Conservation (phyloP, 352 stramenopile species). For the Pythium biforme region DNA sequence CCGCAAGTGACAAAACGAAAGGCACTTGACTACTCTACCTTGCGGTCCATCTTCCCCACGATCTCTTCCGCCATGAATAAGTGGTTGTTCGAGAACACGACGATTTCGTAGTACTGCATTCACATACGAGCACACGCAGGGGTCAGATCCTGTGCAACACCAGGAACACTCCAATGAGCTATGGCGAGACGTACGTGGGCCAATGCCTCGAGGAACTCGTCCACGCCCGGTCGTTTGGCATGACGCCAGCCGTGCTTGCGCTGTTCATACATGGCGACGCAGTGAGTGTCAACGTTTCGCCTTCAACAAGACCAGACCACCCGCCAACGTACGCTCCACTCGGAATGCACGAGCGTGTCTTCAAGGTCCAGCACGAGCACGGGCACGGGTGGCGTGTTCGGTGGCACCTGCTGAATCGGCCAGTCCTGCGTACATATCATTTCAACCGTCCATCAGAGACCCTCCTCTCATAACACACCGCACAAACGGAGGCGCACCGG, state of each 20-base stretch:
- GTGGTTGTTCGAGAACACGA: constrained; percentile 87
- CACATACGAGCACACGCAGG: neutral
- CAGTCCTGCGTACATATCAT: too few species aligned
- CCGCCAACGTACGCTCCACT: constrained; percentile 74
- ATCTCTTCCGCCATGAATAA: constrained; percentile 77
- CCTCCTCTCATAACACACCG: neutral
- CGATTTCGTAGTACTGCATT: constrained; percentile 81
- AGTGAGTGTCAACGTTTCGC: too few species aligned
- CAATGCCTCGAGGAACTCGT: constrained; percentile 84
- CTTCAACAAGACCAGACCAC: too few species aligned
- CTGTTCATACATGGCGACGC: too few species aligned
- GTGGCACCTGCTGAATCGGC: constrained; percentile 77
- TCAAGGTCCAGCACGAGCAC: constrained; percentile 85
- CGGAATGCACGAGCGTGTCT: constrained; percentile 86
- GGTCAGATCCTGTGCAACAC: neutral
- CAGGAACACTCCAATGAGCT: neutral
- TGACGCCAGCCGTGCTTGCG: constrained; percentile 87
- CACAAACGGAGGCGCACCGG: constrained; percentile 31
- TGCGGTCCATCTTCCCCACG: constrained; percentile 75
- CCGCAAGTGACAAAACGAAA: too few species aligned
- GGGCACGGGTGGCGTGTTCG: constrained; percentile 71
- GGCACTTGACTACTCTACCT: too few species aligned
- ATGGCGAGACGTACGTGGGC: constrained; percentile 42
- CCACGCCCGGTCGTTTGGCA: constrained; percentile 80
- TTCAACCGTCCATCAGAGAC: neutral